phyloP scores from a whole-genome alignment of 2,329 filamentous ascomycete genomes.

The Albifimbria verrucaria region DNA sequence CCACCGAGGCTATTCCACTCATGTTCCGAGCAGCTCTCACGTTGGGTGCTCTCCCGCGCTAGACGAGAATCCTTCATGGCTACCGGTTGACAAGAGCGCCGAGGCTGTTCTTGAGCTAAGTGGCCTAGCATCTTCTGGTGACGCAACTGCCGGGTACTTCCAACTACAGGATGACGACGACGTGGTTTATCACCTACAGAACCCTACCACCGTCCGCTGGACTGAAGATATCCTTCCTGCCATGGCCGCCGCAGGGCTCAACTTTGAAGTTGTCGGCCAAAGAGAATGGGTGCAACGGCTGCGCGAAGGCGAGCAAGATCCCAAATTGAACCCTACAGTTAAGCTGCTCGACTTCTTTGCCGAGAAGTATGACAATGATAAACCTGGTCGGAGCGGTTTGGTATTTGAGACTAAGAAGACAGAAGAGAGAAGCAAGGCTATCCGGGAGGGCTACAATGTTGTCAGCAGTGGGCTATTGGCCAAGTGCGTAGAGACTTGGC shows the following conservation, averaged over 20 bases:
- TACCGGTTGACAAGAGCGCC: slow-evolving; percentile 35
- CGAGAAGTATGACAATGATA: slow-evolving; percentile 47
- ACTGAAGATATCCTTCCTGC: slow-evolving; percentile 49
- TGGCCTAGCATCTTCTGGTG: slow-evolving; percentile 10
- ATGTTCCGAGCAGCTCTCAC: slow-evolving; percentile 45
- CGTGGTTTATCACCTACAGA: slow-evolving; percentile 51
- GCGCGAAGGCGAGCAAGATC: slow-evolving; percentile 43
- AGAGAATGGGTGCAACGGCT: slow-evolving; percentile 43
- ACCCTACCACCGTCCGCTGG: slow-evolving; percentile 46
- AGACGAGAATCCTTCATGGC: slow-evolving; percentile 33
- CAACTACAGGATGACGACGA: slow-evolving; percentile 12
- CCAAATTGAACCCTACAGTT: slow-evolving; percentile 44
- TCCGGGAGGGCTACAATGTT: slow-evolving; percentile 32
- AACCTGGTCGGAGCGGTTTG: slow-evolving; percentile 29
- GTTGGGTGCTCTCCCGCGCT: slow-evolving; percentile 42
- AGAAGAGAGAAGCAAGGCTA: slow-evolving; percentile 23
- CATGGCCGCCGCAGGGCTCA: slow-evolving; percentile 39
- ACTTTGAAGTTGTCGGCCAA: slow-evolving; percentile 39
- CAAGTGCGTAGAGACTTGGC: slow-evolving; percentile 19
- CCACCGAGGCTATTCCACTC: slow-evolving; percentile 45
- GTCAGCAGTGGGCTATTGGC: slow-evolving; percentile 32
- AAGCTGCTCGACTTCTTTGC: slow-evolving; percentile 51
- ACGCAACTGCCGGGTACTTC: slow-evolving; percentile 8
- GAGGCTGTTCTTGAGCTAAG: slow-evolving; percentile 29
- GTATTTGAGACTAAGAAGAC: slow-evolving; percentile 35